Evolutionary conservation across 2,329 filamentous ascomycete species (phyloP).

Genomic region (Phaeosphaeriaceae sp.): DNA sequence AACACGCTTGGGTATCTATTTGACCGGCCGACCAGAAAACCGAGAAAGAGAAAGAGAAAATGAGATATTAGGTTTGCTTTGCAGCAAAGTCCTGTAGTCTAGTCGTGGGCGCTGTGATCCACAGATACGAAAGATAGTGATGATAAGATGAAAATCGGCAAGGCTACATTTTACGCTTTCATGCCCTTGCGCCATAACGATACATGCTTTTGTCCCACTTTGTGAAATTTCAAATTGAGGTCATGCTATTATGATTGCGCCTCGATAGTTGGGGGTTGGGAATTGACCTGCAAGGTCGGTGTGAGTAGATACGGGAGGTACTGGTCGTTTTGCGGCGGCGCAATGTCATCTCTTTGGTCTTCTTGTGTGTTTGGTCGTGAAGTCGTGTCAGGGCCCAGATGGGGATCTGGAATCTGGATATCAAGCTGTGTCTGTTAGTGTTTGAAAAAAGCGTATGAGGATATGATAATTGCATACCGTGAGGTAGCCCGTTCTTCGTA

Average conservation of each 20-base stretch:
- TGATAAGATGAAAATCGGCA: too few species aligned
- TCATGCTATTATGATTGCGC: slow-evolving; percentile 22
- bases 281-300: slow-evolving; percentile 40
- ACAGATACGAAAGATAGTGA: too few species aligned
- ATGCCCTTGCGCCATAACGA: too few species aligned
- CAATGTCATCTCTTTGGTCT: slow-evolving; percentile 19
- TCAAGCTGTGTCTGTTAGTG: slow-evolving; percentile 64
- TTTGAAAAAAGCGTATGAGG: background rate
- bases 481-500: slow-evolving; percentile 87
- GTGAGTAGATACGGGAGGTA: slow-evolving; percentile 32
- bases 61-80: too few species aligned
- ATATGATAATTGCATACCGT: slow-evolving; percentile 61
- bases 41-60: too few species aligned
- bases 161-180: too few species aligned
- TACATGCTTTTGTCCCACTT: too few species aligned
- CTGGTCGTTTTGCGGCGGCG: slow-evolving; percentile 22
- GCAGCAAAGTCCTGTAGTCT: too few species aligned
- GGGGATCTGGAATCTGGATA: slow-evolving; percentile 80
- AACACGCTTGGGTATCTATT: too few species aligned
- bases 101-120: too few species aligned
- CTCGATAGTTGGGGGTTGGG: slow-evolving; percentile 31
- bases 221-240: background rate
- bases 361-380: slow-evolving; percentile 37
- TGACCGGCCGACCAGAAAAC: too few species aligned
- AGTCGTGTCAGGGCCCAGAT: slow-evolving; percentile 58